Conservation (phyloP, 345 rosid species). For the Corchorus capsularis region DNA sequence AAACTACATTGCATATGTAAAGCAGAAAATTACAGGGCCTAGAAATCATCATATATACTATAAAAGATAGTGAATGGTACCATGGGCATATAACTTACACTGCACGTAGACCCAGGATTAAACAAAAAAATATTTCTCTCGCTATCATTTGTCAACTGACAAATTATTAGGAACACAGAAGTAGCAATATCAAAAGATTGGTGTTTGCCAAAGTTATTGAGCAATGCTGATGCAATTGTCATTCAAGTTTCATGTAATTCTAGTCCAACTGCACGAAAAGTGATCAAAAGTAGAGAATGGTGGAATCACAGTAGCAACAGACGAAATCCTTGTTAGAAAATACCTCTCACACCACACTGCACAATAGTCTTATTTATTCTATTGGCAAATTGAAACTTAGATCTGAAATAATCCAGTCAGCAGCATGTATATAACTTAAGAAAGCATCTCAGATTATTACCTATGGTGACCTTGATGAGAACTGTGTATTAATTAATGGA, state of each 20-base stretch:
- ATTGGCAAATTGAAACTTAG: background rate
- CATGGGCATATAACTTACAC: background rate
- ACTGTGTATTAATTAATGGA: background rate
- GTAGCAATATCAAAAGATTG: background rate
- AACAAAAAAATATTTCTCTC: background rate
- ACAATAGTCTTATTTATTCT: background rate
- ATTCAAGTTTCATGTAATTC: background rate
- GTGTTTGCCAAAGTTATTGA: background rate
- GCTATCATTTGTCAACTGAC: background rate
- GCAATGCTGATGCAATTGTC: background rate
- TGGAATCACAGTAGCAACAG: background rate
- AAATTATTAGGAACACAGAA: background rate
- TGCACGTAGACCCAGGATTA: background rate
- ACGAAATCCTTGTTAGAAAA: background rate
- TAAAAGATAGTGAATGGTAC: conserved; percentile 1
- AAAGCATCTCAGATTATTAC: conserved; percentile 6
- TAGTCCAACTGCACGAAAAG: background rate
- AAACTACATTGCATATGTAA: background rate
- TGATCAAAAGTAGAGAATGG: background rate
- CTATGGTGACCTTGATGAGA: conserved; percentile 10
- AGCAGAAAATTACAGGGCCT: background rate
- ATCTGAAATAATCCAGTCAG: background rate
- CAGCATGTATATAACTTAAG: background rate
- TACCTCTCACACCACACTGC: background rate
- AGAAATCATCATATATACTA: background rate